Base-by-base conservation (phyloP, 768 basidiomycete species). In the Boletellus sp. region DNA sequence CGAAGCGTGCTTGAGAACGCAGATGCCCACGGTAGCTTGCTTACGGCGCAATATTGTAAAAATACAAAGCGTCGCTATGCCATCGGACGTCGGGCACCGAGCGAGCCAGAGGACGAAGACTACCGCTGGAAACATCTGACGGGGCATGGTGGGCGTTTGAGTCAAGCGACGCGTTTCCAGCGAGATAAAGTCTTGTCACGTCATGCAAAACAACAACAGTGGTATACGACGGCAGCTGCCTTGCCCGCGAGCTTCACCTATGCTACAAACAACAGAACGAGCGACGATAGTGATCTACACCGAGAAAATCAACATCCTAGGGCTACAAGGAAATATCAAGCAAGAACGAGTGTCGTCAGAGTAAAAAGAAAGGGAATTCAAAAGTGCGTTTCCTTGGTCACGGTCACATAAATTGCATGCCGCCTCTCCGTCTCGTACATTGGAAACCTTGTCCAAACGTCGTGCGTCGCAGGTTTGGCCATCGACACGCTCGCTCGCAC, bases 401-500 rank as follows among this genome's bases (percentile, higher is more conserved):
- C 69, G 1, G 74, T 72, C 74, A 77, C 74, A 55, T 71, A 71
- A 36, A 79, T 67, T 47, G 67, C 62, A 54, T 74, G 46, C 2
- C 50, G 55, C 17, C 36, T 54, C 40, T 52, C 51, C 10, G 16
- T 32, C 17, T 24, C 5, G 11, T 15, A 33, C 13, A 19, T 15
- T 9, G 5, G 17, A 19, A 16, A 13, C 8, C n/a, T 41, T n/a
- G 12, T 22, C 31, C 20, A 45, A 34, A 40, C 2, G 9, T 43
- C 48, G 1, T 61, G 52, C 12, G 44, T 15, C 2, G 45, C 42
- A 6, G 31, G 42, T 16, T 48, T 47, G 17, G 20, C 15, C 23
- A 48, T 19, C 32, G 55, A 49, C 22, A 37, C 8, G 11, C 42
- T 40, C 32, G 31, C 6, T 6, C 42, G 45, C 22, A 41, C 34